Conservation (phyloP, 176 grass and related monocot species). For the Carex cristatella region DNA sequence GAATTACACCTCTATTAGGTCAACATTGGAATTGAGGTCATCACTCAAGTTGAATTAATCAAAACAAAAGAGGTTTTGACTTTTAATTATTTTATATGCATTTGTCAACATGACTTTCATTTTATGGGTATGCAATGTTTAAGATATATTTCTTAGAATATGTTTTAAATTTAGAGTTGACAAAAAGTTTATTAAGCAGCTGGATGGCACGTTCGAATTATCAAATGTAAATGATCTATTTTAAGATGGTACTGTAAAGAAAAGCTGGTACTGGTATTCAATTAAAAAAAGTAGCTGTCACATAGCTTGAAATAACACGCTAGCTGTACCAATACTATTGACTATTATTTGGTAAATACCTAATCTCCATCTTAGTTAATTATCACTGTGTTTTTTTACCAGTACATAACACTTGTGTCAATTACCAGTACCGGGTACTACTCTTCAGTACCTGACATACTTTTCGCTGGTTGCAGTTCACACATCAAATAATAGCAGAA, state of each 20-base stretch:
- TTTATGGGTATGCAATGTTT: not conserved
- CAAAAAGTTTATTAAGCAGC: not conserved
- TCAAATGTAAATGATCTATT: not conserved
- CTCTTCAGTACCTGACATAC: not conserved
- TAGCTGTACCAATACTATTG: not conserved
- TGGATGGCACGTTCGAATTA: not conserved
- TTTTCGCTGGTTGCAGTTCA: not conserved
- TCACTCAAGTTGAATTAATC: not conserved
- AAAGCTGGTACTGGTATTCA: not conserved
- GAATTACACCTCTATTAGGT: not conserved
- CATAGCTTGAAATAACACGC: not conserved
- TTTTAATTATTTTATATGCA: not conserved
- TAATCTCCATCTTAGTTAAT: not conserved
- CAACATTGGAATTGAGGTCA: not conserved
- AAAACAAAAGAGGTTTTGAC: not conserved
- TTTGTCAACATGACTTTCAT: constrained; percentile 5
- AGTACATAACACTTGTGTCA: not conserved
- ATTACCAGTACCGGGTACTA: not conserved
- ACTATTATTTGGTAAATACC: not conserved
- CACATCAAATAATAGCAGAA: not conserved
- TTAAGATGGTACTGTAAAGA: not conserved
- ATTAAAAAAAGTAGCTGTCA: not conserved
- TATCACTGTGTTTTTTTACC: not conserved
- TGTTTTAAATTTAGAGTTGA: not conserved
- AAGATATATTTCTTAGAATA: not conserved